Conservation (phyloP, 176 grass and related monocot species). For the Raddia distichophylla region DNA sequence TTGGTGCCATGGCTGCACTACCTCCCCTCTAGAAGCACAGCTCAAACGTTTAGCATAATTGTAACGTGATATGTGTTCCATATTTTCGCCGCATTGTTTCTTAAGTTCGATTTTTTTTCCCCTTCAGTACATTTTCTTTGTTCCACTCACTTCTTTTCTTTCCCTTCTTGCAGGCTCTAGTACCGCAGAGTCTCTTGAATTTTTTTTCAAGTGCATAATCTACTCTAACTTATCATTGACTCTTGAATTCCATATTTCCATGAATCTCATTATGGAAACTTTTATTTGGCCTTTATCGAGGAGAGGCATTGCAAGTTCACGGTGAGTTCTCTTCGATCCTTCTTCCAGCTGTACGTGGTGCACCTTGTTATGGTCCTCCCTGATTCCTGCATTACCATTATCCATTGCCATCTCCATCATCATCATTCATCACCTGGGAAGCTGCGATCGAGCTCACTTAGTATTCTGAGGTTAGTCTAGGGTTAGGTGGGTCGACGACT, state of each 20-base stretch:
- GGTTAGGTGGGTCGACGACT: slow-evolving; percentile 42
- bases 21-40: slow-evolving; percentile 44
- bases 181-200: background rate
- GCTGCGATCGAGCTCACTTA: background rate
- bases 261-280: background rate
- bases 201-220: background rate
- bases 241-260: background rate
- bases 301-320: background rate
- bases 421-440: background rate
- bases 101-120: background rate
- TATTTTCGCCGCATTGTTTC: background rate
- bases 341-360: background rate
- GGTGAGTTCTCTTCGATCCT: background rate
- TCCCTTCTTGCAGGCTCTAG: background rate
- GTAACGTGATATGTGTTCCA: background rate
- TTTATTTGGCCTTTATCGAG: background rate
- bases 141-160: background rate
- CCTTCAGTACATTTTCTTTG: background rate
- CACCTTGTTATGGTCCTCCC: background rate
- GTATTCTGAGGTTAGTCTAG: slow-evolving; percentile 43
- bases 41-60: slow-evolving; percentile 6
- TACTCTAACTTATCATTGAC: background rate
- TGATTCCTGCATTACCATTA: background rate
- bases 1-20: slow-evolving; percentile 34
- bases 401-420: slow-evolving; percentile 18